These are phyloP conservation scores for Endoconidiophora polonica DNA, from an alignment of 2,329 filamentous ascomycete species.

Conservation along the genomic window DNA sequence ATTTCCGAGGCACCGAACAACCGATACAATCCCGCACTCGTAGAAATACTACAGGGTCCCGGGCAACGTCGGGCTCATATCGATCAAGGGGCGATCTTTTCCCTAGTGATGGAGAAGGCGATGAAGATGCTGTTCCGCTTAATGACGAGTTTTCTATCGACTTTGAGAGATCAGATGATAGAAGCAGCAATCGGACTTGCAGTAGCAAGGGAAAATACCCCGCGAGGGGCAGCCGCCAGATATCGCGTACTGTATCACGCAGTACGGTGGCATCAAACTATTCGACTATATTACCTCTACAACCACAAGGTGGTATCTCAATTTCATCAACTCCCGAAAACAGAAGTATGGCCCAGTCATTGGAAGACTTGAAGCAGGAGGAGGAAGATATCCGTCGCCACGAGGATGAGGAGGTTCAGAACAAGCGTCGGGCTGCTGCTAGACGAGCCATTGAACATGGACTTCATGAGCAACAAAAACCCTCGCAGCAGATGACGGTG, in stretches of 20 bases:
- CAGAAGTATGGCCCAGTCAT: constrained; percentile 22
- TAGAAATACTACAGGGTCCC: constrained; percentile 64
- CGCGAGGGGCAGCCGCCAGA: constrained; percentile 18
- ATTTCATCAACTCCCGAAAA: constrained; percentile 8
- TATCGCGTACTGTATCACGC: constrained; percentile 39
- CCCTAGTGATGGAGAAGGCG: constrained; percentile 68
- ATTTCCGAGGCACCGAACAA: constrained; percentile 32
- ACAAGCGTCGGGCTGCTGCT: constrained; percentile 34
- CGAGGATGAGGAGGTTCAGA: constrained; percentile 36
- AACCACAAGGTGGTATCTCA: not conserved
- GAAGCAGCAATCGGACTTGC: constrained; percentile 47
- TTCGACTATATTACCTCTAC: constrained; percentile 20
- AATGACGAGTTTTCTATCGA: constrained; percentile 84
- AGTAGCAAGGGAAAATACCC: constrained; percentile 44
- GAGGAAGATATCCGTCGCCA: constrained; percentile 33
- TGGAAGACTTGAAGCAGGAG: constrained; percentile 36
- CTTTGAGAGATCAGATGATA: constrained; percentile 61
- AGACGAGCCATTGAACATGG: constrained; percentile 34
- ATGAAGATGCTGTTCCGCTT: constrained; percentile 83
- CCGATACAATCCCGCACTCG: constrained; percentile 30
- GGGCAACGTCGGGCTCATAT: constrained; percentile 68
- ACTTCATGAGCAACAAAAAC: constrained; percentile 18
- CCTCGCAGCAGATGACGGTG: not conserved
- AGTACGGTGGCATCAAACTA: constrained; percentile 35
- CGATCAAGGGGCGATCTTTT: constrained; percentile 82